Evolutionary conservation across 176 grass and related monocot species (phyloP).

Genomic region (Lolium perenne): DNA sequence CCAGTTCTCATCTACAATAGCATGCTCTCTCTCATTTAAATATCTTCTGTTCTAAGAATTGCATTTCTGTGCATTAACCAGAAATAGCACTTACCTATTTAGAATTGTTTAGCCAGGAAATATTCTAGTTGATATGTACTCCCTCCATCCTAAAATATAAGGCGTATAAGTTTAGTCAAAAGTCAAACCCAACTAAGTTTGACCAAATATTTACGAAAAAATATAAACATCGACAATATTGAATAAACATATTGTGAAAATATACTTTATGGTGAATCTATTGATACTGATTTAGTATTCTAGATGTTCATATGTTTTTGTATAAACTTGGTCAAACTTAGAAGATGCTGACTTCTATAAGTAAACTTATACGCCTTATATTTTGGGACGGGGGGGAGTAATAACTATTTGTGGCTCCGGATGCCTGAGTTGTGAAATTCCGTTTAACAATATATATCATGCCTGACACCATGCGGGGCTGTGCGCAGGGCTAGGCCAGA

Average conservation of each 20-base stretch:
- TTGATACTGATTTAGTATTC: too few species aligned
- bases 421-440: conserved; percentile 13
- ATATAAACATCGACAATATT: too few species aligned
- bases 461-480: not conserved
- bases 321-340: too few species aligned
- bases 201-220: too few species aligned
- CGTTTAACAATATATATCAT: not conserved
- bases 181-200: too few species aligned
- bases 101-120: not conserved
- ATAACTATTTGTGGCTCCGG: not conserved
- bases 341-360: too few species aligned
- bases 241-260: too few species aligned
- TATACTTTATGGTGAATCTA: too few species aligned
- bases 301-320: too few species aligned
- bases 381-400: not conserved
- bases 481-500: not conserved
- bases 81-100: not conserved
- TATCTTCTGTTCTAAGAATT: not conserved
- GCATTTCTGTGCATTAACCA: conserved; percentile 3
- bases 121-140: conserved; percentile 2
- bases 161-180: too few species aligned
- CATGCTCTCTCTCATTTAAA: conserved; percentile 6
- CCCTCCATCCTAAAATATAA: too few species aligned
- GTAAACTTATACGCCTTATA: too few species aligned
- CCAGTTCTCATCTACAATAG: conserved; percentile 7